A percentile compares a stretch with the other conserved stretches of the same genome.
phyloP scores from a whole-genome alignment of 768 basidiomycete species.

The Hypholoma sublateritium region DNA sequence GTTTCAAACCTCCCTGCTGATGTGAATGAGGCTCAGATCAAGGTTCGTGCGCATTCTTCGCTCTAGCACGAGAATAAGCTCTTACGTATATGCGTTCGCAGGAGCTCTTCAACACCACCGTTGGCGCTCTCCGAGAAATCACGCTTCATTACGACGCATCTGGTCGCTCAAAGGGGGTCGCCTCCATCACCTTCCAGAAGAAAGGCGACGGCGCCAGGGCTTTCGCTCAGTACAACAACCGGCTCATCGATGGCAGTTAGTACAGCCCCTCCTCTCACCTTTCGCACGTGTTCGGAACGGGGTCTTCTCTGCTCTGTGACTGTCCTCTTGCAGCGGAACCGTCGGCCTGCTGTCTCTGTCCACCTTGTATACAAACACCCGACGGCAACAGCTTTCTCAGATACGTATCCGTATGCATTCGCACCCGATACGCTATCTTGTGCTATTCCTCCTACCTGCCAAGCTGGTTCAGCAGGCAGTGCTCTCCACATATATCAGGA shows the following conservation, averaged over 20 bases:
- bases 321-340: conserved; percentile 39
- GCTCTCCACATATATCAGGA: conserved; percentile 29
- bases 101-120: conserved; percentile 92
- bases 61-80: not conserved
- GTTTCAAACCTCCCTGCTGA: conserved; percentile 92
- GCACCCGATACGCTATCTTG: conserved; percentile 13
- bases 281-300: conserved; percentile 28
- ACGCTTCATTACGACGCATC: conserved; percentile 81
- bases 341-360: conserved; percentile 47
- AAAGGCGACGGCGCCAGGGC: conserved; percentile 93
- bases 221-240: conserved; percentile 92
- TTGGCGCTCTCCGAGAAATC: conserved; percentile 84
- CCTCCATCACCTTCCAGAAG: conserved; percentile 80
- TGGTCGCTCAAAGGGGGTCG: conserved; percentile 90
- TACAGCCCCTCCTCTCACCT: conserved; percentile 62
- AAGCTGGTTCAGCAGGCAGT: conserved; percentile 7
- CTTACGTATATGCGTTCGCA: conserved; percentile 27
- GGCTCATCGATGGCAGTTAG: conserved; percentile 99
- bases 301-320: conserved; percentile 27
- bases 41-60: conserved; percentile 50
- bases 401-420: conserved; percentile 1
- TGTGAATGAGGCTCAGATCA: conserved; percentile 92
- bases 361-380: conserved; percentile 7
- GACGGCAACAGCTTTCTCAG: conserved; percentile 14
- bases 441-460: conserved; percentile 13